Percentiles rank a stretch among this genome's conserved stretches.
Evolutionary conservation across 345 rosid genomes (phyloP).

Genomic region (Linum tenue): DNA sequence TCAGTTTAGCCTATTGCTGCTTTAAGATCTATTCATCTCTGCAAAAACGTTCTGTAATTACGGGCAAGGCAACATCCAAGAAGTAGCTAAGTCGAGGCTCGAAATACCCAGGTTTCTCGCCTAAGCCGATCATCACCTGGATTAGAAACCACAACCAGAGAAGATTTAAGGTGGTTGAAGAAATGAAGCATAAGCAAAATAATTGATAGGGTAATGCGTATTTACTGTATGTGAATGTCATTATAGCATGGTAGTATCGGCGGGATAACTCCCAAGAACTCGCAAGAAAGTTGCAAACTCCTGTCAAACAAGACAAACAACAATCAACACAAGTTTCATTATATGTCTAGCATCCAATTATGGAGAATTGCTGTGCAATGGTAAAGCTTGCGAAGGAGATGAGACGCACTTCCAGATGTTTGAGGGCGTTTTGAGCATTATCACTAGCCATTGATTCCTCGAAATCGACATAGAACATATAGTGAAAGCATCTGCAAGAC

Average conservation of each 20-base stretch:
- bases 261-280: slow-evolving; percentile 95
- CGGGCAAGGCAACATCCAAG: no score
- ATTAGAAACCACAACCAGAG: no score
- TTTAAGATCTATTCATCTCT: no score
- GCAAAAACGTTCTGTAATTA: no score
- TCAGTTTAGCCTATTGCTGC: no score
- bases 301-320: slow-evolving; percentile 32
- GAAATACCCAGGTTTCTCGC: no score
- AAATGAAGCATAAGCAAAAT: no score
- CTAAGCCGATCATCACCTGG: no score
- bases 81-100: no score
- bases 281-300: slow-evolving; percentile 92
- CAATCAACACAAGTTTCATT: neutral
- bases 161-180: no score
- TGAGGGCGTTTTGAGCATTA: slow-evolving; percentile 81
- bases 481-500: slow-evolving; percentile 65
- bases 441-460: slow-evolving; percentile 97
- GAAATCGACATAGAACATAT: slow-evolving; percentile 88
- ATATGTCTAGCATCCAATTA: neutral
- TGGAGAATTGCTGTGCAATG: neutral
- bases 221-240: slow-evolving; percentile 17
- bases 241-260: slow-evolving; percentile 53
- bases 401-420: slow-evolving; percentile 59
- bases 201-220: no score
- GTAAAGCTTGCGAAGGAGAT: neutral